phyloP scores from a whole-genome alignment of 1,284 basidiomycete genomes.

The Puccinia coronata region DNA sequence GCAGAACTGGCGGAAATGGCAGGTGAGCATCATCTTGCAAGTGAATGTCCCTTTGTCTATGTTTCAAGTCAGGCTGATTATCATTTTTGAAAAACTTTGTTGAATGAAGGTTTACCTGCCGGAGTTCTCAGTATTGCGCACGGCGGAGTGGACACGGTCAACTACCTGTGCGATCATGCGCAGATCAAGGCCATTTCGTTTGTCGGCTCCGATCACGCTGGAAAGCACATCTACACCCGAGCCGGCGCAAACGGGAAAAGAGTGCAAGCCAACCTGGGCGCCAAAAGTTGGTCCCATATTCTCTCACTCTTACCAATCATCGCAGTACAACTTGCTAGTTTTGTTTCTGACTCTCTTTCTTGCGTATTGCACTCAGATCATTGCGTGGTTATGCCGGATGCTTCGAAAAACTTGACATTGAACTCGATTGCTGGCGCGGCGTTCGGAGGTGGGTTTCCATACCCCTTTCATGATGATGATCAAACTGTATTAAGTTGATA shows the following conservation, averaged over 20 bases:
- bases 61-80: background rate
- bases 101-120: constrained; percentile 56
- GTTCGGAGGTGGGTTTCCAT: constrained; percentile 72
- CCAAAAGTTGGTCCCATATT: constrained; percentile 68
- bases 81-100: background rate
- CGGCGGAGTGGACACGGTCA: constrained; percentile 83
- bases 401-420: constrained; percentile 88
- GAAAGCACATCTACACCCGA: constrained; percentile 90
- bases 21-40: constrained; percentile 63
- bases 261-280: constrained; percentile 91
- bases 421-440: constrained; percentile 94
- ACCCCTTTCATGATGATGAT: background rate
- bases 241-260: constrained; percentile 85
- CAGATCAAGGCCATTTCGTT: constrained; percentile 92
- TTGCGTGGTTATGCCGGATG: constrained; percentile 91
- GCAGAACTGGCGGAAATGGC: constrained; percentile 87
- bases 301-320: background rate
- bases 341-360: background rate
- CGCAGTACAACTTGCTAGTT: background rate
- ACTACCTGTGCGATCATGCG: constrained; percentile 89
- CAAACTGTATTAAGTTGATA: background rate
- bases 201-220: constrained; percentile 92
- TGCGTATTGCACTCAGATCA: too few species aligned
- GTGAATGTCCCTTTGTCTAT: constrained; percentile 65
- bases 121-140: constrained; percentile 67